Evolutionary conservation across 768 basidiomycete species (phyloP), one percentile per base, ranked within the genome.

Genomic region (Lentinus brumalis): DNA sequence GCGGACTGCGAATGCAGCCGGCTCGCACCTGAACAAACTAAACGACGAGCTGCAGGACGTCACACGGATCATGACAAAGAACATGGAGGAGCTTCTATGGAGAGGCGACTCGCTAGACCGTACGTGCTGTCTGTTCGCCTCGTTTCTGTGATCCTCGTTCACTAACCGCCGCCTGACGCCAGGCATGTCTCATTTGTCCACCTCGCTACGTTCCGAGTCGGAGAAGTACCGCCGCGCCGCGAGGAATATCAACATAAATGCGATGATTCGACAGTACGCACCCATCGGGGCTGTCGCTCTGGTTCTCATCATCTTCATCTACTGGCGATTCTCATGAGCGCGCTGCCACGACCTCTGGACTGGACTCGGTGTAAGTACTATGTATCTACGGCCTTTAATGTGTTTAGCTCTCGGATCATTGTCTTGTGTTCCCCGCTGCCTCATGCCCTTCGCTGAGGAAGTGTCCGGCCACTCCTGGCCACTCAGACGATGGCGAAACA

Each of bases 61-160:
- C 61, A 98, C 97, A 51, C 82, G 94, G 65, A 98, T 99, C 75
- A 98, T 99, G 97, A 98, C 97, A 9, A 98, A 99, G 80, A 98
- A 99, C 71, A 99, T 99, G 96, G 97, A 99, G 76, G 97, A 99
- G 75, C 78, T 99, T 53, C 77, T 99, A 51, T 98, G 96, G 97
- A 82, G 97, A 73, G 97, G 97, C 30, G 97, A 99, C 74, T 96
- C 94, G 32, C 81, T 99, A 60, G 97, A 99, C 75, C 83, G 97
- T 96, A 70, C 67, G 91, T 78, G 42, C 14, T 15, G 26, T 42
- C 7, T 21, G 26, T 29, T 14, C n/a, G 4, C 11, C 52, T 3
- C 61, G 15, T 26, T 8, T 21, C n/a, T 40, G 46, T 45, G 50
- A 50, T 53, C 45, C 52, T 30, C 29, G 45, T 39, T 50, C 8